Conservation (phyloP, 306 rosid genomes). For the Cucumis cinereus region DNA sequence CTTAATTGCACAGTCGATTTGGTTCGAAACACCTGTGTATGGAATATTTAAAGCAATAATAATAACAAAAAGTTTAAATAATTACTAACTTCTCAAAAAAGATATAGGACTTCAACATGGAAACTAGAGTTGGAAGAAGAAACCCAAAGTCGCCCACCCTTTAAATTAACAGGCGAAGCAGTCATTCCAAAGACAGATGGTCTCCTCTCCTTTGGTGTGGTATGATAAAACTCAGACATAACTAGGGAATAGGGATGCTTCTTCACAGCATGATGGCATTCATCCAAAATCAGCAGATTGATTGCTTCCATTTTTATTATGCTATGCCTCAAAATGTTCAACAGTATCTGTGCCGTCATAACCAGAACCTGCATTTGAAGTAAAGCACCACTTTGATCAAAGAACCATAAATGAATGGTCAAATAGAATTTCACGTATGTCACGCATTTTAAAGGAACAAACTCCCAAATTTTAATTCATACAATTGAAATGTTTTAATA, state of each 20-base stretch:
- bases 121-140: conserved; percentile 2
- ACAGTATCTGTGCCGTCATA: conserved; percentile 96
- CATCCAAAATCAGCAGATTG: conserved; percentile 82
- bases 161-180: conserved; percentile 95
- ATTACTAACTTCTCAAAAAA: not conserved
- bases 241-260: conserved; percentile 96
- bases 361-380: conserved; percentile 62
- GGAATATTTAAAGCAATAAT: conserved; percentile 15
- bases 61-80: not conserved
- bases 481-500: not conserved
- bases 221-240: conserved; percentile 99
- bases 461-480: not conserved
- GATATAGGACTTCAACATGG: not conserved
- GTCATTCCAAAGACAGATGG: conserved; percentile 98
- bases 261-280: conserved; percentile 98
- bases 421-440: not conserved
- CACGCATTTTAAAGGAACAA: not conserved
- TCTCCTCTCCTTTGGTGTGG: conserved; percentile 74
- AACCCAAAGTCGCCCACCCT: conserved; percentile 37
- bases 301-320: conserved; percentile 88
- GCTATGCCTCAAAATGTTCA: conserved; percentile 98
- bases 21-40: conserved; percentile 90
- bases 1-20: conserved; percentile 95
- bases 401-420: not conserved
- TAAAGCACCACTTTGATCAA: not conserved